Conservation (phyloP, 202 grass and related monocot genomes). For the Panicum virgatum region DNA sequence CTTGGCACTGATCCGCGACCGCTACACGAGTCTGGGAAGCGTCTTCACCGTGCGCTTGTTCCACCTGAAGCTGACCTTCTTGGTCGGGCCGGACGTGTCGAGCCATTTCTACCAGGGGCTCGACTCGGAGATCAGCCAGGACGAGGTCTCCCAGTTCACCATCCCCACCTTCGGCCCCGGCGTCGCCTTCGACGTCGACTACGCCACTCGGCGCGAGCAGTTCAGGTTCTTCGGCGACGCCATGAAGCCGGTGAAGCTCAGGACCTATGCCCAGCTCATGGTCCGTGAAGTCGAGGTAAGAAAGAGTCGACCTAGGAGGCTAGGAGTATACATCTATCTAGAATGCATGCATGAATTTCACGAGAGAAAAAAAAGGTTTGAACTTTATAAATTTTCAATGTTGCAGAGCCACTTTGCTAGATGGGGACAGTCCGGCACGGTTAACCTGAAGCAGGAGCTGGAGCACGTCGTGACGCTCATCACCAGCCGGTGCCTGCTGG, state of each 20-base stretch:
- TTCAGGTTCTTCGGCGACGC: slow-evolving; percentile 43
- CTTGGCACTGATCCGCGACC: background rate
- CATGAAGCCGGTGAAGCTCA: slow-evolving; percentile 33
- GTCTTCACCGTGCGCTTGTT: slow-evolving; percentile 30
- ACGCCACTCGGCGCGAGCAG: slow-evolving; percentile 27
- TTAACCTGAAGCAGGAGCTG: slow-evolving; percentile 60
- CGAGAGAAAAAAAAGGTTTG: too few relatives aligned
- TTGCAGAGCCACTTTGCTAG: slow-evolving; percentile 27
- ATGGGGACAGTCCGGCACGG: slow-evolving; percentile 49
- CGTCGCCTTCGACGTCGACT: slow-evolving; percentile 35
- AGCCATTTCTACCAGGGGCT: slow-evolving; percentile 26
- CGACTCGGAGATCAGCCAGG: slow-evolving; percentile 39
- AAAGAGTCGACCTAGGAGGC: too few relatives aligned
- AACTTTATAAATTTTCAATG: background rate
- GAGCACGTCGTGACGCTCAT: slow-evolving; percentile 61
- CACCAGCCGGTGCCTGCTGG: slow-evolving; percentile 56
- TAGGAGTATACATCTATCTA: too few relatives aligned
- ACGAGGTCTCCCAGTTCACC: slow-evolving; percentile 40
- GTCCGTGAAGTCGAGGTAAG: slow-evolving; percentile 42
- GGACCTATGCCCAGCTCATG: slow-evolving; percentile 33
- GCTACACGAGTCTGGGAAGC: slow-evolving; percentile 2
- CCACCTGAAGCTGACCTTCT: slow-evolving; percentile 6
- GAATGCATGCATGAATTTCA: background rate
- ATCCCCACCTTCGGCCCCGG: slow-evolving; percentile 43
- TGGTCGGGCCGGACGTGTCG: slow-evolving; percentile 25